Evolutionary conservation across 257 asterid genomes (phyloP), one percentile per base, ranked within the genome.

Genomic region (Jasminum sambac): DNA sequence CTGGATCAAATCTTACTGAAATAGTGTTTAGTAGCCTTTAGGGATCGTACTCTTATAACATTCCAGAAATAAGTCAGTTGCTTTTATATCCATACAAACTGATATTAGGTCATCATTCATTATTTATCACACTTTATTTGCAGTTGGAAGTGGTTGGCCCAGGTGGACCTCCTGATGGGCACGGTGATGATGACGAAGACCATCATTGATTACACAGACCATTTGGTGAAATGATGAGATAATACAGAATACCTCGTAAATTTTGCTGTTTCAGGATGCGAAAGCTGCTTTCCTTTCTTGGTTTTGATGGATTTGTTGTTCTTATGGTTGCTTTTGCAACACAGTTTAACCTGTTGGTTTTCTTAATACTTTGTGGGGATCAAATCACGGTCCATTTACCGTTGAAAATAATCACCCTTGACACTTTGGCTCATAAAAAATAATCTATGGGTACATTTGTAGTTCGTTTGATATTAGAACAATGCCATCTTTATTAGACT

Each of bases 91-190:
- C 13, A 26, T 21, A 52, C 26, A 2, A 17, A 21, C 2, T 17
- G 61, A 21, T 52, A 8, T 10, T 52, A 52, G 26, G 16, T 52
- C 61, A 17, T 21, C 19, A 52, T 21, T 52, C 61, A 17, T 21
- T 52, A 52, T 21, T 19, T 19, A 8, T 3, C 4, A 52, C 21
- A 17, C 61, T 52, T 67, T 67, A 48, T 65, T 64, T 25, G 66
- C 93, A 91, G 97, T 78, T 87, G 86, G 96, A 91, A 66, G 96
- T 91, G 60, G 90, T 91, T 67, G 97, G 97, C 64, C 85, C 90
- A 0, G 96, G 96, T 11, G 96, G 96, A 74, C 89, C 95, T 65
- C 93, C 96, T 7, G 97, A 89, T 26, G 95, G 89, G 64, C 87
- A 87, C 67, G 89, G 77, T 44, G 90, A 83, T 19, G 86, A 82